phyloP scores from a whole-genome alignment of 192 early-diverging fungal species.

The Jimgerdemannia lactiflua region DNA sequence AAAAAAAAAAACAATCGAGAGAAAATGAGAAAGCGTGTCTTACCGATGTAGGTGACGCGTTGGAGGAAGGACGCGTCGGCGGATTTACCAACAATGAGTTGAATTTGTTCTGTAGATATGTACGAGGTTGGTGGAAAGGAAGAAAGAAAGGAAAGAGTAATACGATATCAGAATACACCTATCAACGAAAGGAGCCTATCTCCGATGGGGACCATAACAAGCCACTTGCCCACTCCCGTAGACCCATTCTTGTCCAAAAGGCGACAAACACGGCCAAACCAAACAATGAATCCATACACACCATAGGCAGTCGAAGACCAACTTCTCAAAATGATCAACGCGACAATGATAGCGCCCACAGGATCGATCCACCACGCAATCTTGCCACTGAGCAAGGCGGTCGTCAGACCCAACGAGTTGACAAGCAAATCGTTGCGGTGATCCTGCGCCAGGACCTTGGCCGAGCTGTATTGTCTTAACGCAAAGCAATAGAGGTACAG shows the following conservation, averaged over 20 bases:
- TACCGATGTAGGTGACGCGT: constrained; percentile 78
- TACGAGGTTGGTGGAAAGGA: neutral
- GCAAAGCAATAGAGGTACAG: constrained; percentile 69
- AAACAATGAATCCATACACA: constrained; percentile 7
- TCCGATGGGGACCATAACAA: no score
- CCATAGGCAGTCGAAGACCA: constrained; percentile 63
- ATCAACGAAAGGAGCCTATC: neutral
- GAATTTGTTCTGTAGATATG: constrained; percentile 56
- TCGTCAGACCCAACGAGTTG: constrained; percentile 67
- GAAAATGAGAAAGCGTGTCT: neutral
- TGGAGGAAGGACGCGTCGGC: constrained; percentile 81
- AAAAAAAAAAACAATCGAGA: constrained; percentile 3
- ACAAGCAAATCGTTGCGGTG: constrained; percentile 76
- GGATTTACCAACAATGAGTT: constrained; percentile 77
- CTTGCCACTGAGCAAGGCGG: constrained; percentile 58
- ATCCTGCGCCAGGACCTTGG: constrained; percentile 63
- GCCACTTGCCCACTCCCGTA: no score
- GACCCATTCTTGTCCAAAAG: no score
- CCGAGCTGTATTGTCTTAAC: constrained; percentile 54
- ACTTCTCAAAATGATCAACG: constrained; percentile 64
- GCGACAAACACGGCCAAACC: neutral
- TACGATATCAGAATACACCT: neutral
- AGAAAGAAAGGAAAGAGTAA: neutral
- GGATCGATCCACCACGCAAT: constrained; percentile 71
- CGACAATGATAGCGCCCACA: constrained; percentile 63